Evolutionary conservation across 2,329 filamentous ascomycete genomes (phyloP), one percentile per base, ranked within the genome.

Genomic region (Xylariaceae sp.): DNA sequence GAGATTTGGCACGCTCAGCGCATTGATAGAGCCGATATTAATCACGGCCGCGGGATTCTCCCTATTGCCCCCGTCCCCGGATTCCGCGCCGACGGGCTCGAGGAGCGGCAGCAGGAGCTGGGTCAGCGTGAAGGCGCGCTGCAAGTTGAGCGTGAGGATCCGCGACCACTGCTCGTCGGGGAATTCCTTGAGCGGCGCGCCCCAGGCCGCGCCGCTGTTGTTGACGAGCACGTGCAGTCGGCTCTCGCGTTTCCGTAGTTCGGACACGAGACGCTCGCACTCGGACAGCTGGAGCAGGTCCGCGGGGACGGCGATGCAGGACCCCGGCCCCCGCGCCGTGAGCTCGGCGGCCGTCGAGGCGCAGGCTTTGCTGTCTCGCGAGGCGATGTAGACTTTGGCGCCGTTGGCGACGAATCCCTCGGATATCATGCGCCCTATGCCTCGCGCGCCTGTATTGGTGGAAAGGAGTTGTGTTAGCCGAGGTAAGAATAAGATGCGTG

Each of bases 401-500:
- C 86, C 85, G 72, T 87, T 88, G 54, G 77, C 70, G n/a, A 88
- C 79, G 73, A 87, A 88, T 55, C 85, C 87, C 54, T 85, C 78
- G 28, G 84, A 82, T 61, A 89, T 89, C 86, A 89, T 89, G 57
- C 82, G 82, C 14, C 87, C 87, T 61, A 89, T 84, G 62, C 86
- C 86, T 68, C 87, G 83, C 41, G 79, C 82, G 49, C 81, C 77
- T 65, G 44, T 5, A 39, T 16, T 33, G 73, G 54, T 7, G 43
- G 3, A 8, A 23, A 16, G 14, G 44, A 16, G 29, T 4, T 19
- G 16, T 12, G 50, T 61, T 34, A 61, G 51, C 34, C 7, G 16
- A 4, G 4, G 33, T 16, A 17, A 12, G 23, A 45, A 28, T 45
- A n/a, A 28, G 26, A 17, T 14, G 5, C 21, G 16, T 53, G 28